Conservation (phyloP, 2,329 filamentous ascomycete genomes). For the Pyricularia pennisetigena region DNA sequence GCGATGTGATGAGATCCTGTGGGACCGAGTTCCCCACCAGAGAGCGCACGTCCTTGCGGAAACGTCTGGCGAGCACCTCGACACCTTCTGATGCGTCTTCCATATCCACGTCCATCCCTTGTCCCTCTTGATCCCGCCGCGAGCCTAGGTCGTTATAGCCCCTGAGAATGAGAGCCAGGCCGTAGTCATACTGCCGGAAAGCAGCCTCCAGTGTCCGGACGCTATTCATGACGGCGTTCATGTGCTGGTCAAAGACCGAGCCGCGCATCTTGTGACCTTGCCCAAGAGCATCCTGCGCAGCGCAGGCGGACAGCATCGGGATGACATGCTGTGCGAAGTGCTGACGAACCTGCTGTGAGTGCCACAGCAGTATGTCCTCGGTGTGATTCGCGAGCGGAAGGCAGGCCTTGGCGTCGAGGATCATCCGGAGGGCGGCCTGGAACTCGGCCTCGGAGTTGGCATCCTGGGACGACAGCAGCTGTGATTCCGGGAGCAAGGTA, state of each 20-base stretch:
- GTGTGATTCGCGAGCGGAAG: conserved; percentile 40
- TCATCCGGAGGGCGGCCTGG: conserved; percentile 39
- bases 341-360: conserved; percentile 48
- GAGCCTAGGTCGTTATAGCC: conserved; percentile 17
- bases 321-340: conserved; percentile 52
- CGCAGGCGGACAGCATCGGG: conserved; percentile 40
- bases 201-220: conserved; percentile 50
- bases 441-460: conserved; percentile 30
- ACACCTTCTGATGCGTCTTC: conserved; percentile 24
- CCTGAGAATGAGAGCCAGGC: conserved; percentile 39
- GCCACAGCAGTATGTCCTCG: conserved; percentile 49
- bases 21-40: conserved; percentile 55
- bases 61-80: conserved; percentile 29
- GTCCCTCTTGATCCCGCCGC: not conserved
- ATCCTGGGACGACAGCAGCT: conserved; percentile 24
- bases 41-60: conserved; percentile 52
- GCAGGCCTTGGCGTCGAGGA: conserved; percentile 35
- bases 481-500: conserved; percentile 29
- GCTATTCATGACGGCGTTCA: conserved; percentile 35
- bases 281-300: conserved; percentile 5
- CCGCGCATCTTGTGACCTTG: not conserved
- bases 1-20: conserved; percentile 38
- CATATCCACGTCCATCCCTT: conserved; percentile 7
- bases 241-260: conserved; percentile 27
- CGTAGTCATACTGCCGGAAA: conserved; percentile 46